Conservation (phyloP, 148 eudicot species). For the Nepenthes mirabilis region DNA sequence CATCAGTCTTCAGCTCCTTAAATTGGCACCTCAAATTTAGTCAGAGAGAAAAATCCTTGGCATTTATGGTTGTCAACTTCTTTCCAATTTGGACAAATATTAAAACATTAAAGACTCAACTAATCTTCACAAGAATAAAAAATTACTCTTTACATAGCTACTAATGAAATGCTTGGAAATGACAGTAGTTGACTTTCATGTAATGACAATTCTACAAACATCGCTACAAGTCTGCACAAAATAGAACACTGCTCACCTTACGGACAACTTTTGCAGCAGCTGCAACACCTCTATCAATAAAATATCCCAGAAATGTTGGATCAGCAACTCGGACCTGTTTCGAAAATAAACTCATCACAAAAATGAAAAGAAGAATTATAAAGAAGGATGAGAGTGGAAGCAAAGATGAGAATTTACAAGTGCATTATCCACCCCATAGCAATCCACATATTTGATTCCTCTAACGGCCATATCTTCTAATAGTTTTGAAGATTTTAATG, state of each 20-base stretch:
- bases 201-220: not conserved
- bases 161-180: no score
- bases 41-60: no score
- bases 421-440: slow-evolving; percentile 98
- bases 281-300: slow-evolving; percentile 72
- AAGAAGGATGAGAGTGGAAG: slow-evolving; percentile 2
- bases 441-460: slow-evolving; percentile 85
- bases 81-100: no score
- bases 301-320: slow-evolving; percentile 96
- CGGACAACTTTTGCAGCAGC: slow-evolving; percentile 97
- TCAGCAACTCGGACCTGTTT: slow-evolving; percentile 94
- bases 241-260: slow-evolving; percentile 36
- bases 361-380: slow-evolving; percentile 8
- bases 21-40: no score
- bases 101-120: no score
- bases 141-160: no score
- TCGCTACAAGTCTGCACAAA: not conserved
- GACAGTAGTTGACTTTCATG: no score
- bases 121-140: no score
- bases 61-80: no score
- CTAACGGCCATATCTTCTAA: slow-evolving; percentile 89
- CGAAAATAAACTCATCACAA: slow-evolving; percentile 3
- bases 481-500: slow-evolving; percentile 72
- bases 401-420: slow-evolving; percentile 38
- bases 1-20: no score